These are phyloP conservation scores for Athelia sp. DNA, from an alignment of 1,284 basidiomycete genomes.

Conservation along the genomic window DNA sequence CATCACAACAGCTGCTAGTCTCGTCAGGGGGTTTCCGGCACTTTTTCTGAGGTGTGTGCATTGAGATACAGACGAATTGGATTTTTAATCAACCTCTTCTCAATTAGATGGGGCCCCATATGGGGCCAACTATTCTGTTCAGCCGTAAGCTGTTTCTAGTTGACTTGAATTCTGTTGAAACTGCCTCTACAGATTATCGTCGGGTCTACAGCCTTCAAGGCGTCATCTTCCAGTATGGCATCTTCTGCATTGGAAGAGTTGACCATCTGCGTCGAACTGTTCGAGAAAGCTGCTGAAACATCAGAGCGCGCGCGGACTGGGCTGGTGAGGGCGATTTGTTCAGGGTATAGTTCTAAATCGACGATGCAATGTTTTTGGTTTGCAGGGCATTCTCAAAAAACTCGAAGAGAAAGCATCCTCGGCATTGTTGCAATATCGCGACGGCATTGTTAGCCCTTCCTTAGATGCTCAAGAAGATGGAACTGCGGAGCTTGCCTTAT, in stretches of 20 bases:
- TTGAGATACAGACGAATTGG: conserved; percentile 19
- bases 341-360: neutral
- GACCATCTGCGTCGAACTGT: conserved; percentile 49
- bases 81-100: neutral
- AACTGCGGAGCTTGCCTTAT: conserved; percentile 60
- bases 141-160: conserved; percentile 32
- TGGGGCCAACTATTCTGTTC: conserved; percentile 55
- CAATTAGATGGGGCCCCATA: conserved; percentile 45
- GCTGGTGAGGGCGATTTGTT: conserved; percentile 33
- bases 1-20: conserved; percentile 45
- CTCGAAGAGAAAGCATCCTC: conserved; percentile 46
- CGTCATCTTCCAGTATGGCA: conserved; percentile 56
- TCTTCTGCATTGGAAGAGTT: conserved; percentile 52
- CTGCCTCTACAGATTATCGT: conserved; percentile 44
- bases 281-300: conserved; percentile 40
- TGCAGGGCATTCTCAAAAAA: conserved; percentile 41
- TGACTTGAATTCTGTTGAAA: conserved; percentile 1
- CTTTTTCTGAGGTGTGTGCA: conserved; percentile 43
- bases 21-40: conserved; percentile 48
- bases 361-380: neutral
- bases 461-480: conserved; percentile 37
- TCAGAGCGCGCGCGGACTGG: conserved; percentile 47
- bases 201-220: conserved; percentile 48
- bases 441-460: conserved; percentile 25
- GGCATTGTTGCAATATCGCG: conserved; percentile 36